Evolutionary conservation across 176 grass and related monocot species (phyloP), one percentile per base, ranked within the genome.

Genomic region (Raddia distichophylla): DNA sequence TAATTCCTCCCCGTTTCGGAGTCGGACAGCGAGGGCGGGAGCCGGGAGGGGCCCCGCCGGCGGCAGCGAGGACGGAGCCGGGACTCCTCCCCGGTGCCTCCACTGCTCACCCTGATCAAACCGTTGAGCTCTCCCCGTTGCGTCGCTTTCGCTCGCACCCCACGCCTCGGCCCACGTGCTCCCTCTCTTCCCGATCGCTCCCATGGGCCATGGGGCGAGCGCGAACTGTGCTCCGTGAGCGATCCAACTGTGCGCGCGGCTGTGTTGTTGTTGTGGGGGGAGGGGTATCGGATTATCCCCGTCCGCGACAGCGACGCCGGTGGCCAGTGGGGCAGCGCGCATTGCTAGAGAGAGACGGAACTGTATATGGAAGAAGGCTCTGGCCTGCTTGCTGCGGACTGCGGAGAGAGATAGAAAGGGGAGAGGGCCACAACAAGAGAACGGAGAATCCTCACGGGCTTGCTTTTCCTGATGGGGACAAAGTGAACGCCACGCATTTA

Each of bases 61-160:
- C 13, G 60, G 50, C 15, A 64, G 51, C 33, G 18, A 44, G 60
- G 20, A 13, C 40, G 18, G 17, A 18, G 5, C 4, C 10, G 17
- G 37, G 5, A 8, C 10, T 58, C 16, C 5, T 4, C 9, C 4
- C 11, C 3, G 3, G 17, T 1, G 8, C 15, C 33, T 58, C 72
- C 47, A 44, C 62, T 80, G 76, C 82, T 64, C 65, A 49, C 59
- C 35, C 75, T 80, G 81, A 84, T 60, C 68, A 74, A 78, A 78
- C 73, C 83, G 88, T 90, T 90, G 79, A 82, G 88, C 73, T 90
- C 87, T 14, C n/a, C 64, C 50, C 44, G 83, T 73, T 78, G 19
- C 73, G 88, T 90, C 83, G 88, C 60, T 82, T 53, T 90, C 83
- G n/a, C 50, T 66, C 50, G 50, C 82, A 48, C 35, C 34, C 81